Percentiles rank a stretch among this genome's conserved stretches.
Evolutionary conservation across 306 rosid species (phyloP).

Genomic region (Comarum palustre): DNA sequence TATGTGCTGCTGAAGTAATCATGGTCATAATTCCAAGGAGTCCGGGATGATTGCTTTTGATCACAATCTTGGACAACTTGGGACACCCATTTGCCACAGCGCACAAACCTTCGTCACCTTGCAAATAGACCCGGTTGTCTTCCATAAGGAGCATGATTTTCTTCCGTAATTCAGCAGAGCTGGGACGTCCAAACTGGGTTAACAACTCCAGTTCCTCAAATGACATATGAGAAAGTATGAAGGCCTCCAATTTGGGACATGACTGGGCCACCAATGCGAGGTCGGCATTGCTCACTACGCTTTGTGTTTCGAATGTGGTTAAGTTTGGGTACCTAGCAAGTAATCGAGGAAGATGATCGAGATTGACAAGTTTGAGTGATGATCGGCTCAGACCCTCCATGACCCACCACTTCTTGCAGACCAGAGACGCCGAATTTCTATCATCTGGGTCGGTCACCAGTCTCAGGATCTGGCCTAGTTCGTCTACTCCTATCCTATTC

Average conservation of each 20-base stretch:
- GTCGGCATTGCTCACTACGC: slow-evolving; percentile 3
- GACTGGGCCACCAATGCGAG: slow-evolving; percentile 14
- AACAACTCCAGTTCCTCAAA: no score
- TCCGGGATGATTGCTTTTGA: background rate
- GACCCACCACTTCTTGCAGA: slow-evolving; percentile 24
- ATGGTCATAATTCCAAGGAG: background rate
- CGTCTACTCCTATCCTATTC: slow-evolving; percentile 16
- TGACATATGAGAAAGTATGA: background rate
- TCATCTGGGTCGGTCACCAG: slow-evolving; percentile 9
- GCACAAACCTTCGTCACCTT: background rate
- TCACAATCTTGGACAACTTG: background rate
- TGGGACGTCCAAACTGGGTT: no score
- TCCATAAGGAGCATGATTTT: background rate
- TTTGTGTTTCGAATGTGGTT: slow-evolving; percentile 8
- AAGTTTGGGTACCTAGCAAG: slow-evolving; percentile 27
- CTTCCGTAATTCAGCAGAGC: no score
- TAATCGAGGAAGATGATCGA: background rate
- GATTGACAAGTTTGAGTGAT: background rate
- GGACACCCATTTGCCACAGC: slow-evolving; percentile 4
- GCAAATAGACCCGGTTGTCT: background rate
- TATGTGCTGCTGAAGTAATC: background rate
- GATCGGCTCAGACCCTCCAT: slow-evolving; percentile 23
- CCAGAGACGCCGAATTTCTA: slow-evolving; percentile 24
- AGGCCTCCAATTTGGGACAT: slow-evolving; percentile 26
- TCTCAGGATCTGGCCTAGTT: slow-evolving; percentile 18